These are phyloP conservation scores for Medicago truncatula DNA, from an alignment of 306 rosid genomes.

Conservation along the genomic window MtrunA17r5.0-ANR NC_053049.1:42882001-42882500, in stretches of 20 bases:
- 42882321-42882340: neutral
- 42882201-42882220: conserved; percentile 98
- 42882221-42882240: conserved; percentile 96
- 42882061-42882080: conserved; percentile 87
- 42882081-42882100: conserved; percentile 88
- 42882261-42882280: conserved; percentile 91
- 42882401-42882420: neutral
- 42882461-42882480: neutral
- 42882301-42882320: conserved; percentile 88
- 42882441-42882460: neutral
- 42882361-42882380: neutral
- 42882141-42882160: conserved; percentile 15
- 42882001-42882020: conserved; percentile 97
- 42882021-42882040: conserved; percentile 98
- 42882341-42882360: conserved; percentile 6
- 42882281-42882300: conserved; percentile 78
- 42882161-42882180: neutral
- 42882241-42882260: conserved; percentile 92
- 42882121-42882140: conserved; percentile 21
- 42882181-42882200: conserved; percentile 88
- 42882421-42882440: neutral
- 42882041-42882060: conserved; percentile 96
- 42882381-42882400: neutral
- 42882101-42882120: conserved; percentile 37
- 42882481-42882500: neutral